Base-by-base conservation (phyloP, 2,329 filamentous ascomycete genomes). In the Magnaporthiopsis poae region DNA sequence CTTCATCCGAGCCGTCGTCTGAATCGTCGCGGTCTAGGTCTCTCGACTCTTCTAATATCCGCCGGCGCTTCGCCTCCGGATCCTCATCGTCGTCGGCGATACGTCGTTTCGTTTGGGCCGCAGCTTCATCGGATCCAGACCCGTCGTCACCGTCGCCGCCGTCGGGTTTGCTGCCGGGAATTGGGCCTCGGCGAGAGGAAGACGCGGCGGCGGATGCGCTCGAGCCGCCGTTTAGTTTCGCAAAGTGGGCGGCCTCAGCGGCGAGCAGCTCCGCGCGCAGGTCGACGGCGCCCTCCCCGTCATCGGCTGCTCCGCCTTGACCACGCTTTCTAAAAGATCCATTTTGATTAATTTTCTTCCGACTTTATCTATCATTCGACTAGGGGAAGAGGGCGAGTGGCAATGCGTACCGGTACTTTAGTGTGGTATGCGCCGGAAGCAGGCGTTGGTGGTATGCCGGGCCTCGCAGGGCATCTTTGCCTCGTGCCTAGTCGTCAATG, bases 381-480 rank as follows among this genome's bases (percentile, higher is more conserved):
- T 18, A 18, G 15, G n/a, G n/a, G 11, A 31, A 31, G 9, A 36
- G 15, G 56, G 7, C 11, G 18, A 39, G 56, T 15, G 8, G 12
- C 18, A 25, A 29, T 8, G 67, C 81, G 62, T 85, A 88, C 81
- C 92, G 87, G 75, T 89, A 90, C 80, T 99, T 99, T 75, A 99
- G 88, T 70, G 91, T 88, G 15, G 91, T 98, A 77, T 99, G 90
- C 39, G 95, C 95, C 46, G 95, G 94, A 18, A 97, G 88, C 21
- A 98, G 89, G 72, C 95, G 90, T 79, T 98, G 94, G 76, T 99
- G 95, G 81, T 97, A 98, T 72, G 92, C 94, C 64, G 92, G 91
- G 63, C 95, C 95, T 73, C 92, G 90, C 68, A 92, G 89, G 73
- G 93, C 92, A 79, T 99, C 95, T 83, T 97, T 97, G 76, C 95